Evolutionary conservation across 1,139 yeast genomes (phyloP), one percentile per base, ranked within the genome.

Genomic region (Tardiomyces digboiensis): DNA sequence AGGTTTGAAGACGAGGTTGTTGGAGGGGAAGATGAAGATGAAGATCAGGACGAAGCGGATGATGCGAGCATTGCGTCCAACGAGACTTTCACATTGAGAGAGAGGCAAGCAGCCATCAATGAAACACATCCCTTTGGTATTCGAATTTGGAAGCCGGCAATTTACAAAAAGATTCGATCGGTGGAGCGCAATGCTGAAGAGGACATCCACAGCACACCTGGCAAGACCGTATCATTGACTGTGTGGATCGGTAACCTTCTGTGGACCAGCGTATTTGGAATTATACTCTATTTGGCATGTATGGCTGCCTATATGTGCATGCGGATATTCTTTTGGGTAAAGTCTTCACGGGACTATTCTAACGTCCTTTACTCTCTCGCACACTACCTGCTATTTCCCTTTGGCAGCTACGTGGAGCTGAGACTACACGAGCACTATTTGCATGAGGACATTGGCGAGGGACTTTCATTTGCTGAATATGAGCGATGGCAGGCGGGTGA

Each of bases 121-220:
- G 81, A 86, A 44, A 88, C 97, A 1, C 98, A 93, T 67, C 98
- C 98, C 0, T 91, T 91, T 60, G 98, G 98, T 72, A 88, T 91
- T 44, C 83, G 95, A 62, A 86, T 91, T 55, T 91, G 98, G 98
- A 91, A 91, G 59, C 98, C 98, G 1, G 96, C 98, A 2, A 72
- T 91, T 48, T 91, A 91, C 65, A 91, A 93, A 60, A 91, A 91
- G 63, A 76, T 77, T 49, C 78, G 99, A 56, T 86, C 97, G 1
- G 97, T 91, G 33, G 94, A 94, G 52, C 72, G 81, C 29, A 80
- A 88, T 46, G 97, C 97, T 1, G 95, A 87, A 47, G 87, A 85
- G 50, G 99, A 91, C 68, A 86, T 91, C 52, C 97, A 89, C 62
- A 89, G 86, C 49, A 76, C 85, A 5, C 78, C 82, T 6, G 64